Conservation (phyloP, 1,139 yeast species). For the Pichia sorboxylosa region DNA sequence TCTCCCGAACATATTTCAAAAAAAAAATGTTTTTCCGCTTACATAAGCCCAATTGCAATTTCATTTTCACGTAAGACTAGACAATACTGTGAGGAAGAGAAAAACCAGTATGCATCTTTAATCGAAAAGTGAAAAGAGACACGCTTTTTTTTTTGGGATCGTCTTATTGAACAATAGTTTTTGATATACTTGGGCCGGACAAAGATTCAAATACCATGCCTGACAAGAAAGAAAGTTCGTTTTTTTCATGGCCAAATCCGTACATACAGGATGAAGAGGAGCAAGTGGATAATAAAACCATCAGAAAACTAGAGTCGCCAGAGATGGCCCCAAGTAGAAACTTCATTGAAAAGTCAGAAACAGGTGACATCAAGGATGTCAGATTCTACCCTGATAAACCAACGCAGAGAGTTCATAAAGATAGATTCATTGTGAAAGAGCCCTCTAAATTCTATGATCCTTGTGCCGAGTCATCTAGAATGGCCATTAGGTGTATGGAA, state of each 20-base stretch:
- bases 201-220: too few species aligned
- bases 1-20: too few species aligned
- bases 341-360: constrained; percentile 36
- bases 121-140: too few species aligned
- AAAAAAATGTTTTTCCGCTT: too few species aligned
- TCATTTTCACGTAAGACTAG: too few species aligned
- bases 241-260: constrained; percentile 7
- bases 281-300: constrained; percentile 32
- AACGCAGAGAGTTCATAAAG: constrained; percentile 47
- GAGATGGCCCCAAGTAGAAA: neutral
- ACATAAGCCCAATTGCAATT: too few species aligned
- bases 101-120: too few species aligned
- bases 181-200: too few species aligned
- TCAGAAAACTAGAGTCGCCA: constrained; percentile 14
- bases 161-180: too few species aligned
- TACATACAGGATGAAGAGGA: constrained; percentile 10
- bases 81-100: too few species aligned
- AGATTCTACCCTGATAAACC: constrained; percentile 83
- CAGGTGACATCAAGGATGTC: constrained; percentile 33
- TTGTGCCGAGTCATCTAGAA: constrained; percentile 78
- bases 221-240: neutral
- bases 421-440: constrained; percentile 52
- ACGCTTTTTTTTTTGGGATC: too few species aligned
- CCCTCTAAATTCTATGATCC: constrained; percentile 87
- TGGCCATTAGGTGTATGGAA: constrained; percentile 74